Percentiles rank a stretch among this genome's conserved stretches.
These are phyloP conservation scores for Flaveria trinervia DNA, from an alignment of 129 eudicot genomes.

Conservation along the genomic window DNA sequence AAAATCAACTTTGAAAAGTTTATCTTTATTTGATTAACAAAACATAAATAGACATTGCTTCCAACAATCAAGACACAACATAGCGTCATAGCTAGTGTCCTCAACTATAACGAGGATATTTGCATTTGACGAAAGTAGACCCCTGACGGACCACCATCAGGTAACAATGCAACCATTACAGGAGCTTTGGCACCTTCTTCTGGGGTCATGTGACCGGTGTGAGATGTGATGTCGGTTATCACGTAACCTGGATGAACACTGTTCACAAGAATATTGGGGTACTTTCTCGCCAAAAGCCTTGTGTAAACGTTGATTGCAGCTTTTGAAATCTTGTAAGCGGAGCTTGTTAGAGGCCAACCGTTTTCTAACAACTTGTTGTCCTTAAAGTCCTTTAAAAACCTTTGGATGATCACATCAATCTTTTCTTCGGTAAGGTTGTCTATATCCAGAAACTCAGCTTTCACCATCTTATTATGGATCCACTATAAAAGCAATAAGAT, in stretches of 20 bases:
- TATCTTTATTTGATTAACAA: too few relatives aligned
- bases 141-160: constrained; percentile 9
- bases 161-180: constrained; percentile 18
- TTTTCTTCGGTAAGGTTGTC: background rate
- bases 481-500: background rate
- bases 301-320: constrained; percentile 7
- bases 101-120: too few relatives aligned
- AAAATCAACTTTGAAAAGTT: too few relatives aligned
- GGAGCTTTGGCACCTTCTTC: constrained; percentile 26
- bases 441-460: constrained; percentile 1
- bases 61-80: too few relatives aligned
- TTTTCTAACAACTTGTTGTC: background rate
- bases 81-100: too few relatives aligned
- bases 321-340: constrained; percentile 15
- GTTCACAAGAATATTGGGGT: background rate
- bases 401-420: constrained; percentile 3
- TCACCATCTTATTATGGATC: constrained; percentile 14
- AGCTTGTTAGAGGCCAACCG: constrained; percentile 7
- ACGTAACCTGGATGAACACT: background rate
- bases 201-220: background rate
- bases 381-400: constrained; percentile 18
- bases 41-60: too few relatives aligned
- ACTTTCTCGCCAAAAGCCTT: constrained; percentile 17
- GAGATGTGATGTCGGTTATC: constrained; percentile 1
- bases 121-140: background rate